Percentiles rank a stretch among this genome's conserved stretches.
Evolutionary conservation across 495 filamentous ascomycete genomes (phyloP).

Genomic region (Margaritispora aquatica): DNA sequence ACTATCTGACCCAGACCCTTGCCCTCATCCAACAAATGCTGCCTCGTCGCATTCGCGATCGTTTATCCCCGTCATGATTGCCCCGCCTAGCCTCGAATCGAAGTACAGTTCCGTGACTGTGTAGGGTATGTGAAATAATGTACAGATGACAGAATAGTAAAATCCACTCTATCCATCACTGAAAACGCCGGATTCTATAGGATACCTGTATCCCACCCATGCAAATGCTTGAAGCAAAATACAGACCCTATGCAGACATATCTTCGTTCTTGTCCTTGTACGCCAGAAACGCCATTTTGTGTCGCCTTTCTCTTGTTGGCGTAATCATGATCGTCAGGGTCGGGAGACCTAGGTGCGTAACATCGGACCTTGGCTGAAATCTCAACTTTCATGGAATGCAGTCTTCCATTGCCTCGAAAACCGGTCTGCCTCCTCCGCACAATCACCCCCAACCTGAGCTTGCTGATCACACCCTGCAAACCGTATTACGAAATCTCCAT

Average conservation of each 20-base stretch:
- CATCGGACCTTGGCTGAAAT: not conserved
- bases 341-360: not conserved
- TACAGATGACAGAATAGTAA: constrained; percentile 14
- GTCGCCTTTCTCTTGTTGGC: constrained; percentile 7
- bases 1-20: not conserved
- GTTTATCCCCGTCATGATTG: not conserved
- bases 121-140: constrained; percentile 18
- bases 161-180: constrained; percentile 12
- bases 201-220: constrained; percentile 18
- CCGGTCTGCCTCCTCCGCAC: constrained; percentile 56
- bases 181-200: constrained; percentile 17
- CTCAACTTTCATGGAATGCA: constrained; percentile 25
- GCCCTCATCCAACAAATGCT: not conserved
- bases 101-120: constrained; percentile 14
- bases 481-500: constrained; percentile 81
- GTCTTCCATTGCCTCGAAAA: constrained; percentile 42
- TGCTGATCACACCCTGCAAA: constrained; percentile 62
- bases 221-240: constrained; percentile 12
- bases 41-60: not conserved
- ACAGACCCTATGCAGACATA: constrained; percentile 10
- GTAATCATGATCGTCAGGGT: constrained; percentile 20
- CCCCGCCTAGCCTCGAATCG: constrained; percentile 1
- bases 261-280: constrained; percentile 9
- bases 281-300: constrained; percentile 19
- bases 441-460: constrained; percentile 43